Evolutionary conservation across 2,329 filamentous ascomycete species (phyloP).

Genomic region (Clarireedia paspali): DNA sequence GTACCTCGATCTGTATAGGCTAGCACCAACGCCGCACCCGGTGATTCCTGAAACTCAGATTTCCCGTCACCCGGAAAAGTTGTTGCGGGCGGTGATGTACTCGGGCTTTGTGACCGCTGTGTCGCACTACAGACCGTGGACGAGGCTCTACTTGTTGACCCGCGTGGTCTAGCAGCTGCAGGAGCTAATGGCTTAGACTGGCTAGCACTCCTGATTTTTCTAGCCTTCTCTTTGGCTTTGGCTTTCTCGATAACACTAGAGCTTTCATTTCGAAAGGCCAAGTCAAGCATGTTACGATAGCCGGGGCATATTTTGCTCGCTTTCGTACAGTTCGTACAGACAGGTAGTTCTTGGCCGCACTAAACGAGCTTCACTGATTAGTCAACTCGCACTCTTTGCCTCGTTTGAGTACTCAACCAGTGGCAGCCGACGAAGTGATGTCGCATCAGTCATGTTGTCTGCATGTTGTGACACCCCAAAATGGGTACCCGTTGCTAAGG

Average conservation of each 20-base stretch:
- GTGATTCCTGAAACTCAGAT: neutral
- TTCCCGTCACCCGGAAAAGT: neutral
- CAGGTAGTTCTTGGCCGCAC: slow-evolving; percentile 44
- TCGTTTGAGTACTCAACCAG: neutral
- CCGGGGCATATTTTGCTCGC: slow-evolving; percentile 43
- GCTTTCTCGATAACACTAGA: slow-evolving; percentile 46
- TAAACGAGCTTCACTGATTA: slow-evolving; percentile 19
- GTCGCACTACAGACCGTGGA: neutral
- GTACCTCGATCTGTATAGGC: slow-evolving; percentile 11
- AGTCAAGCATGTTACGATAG: slow-evolving; percentile 47
- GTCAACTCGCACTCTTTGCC: neutral
- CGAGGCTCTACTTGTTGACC: neutral
- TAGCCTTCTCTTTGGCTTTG: slow-evolving; percentile 18
- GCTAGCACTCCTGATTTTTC: slow-evolving; percentile 17
- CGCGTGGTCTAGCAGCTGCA: neutral
- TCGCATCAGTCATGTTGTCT: neutral
- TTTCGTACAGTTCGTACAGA: slow-evolving; percentile 46
- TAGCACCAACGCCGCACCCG: neutral
- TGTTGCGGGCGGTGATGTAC: neutral
- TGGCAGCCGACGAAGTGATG: too few relatives aligned
- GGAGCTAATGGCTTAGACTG: slow-evolving; percentile 10
- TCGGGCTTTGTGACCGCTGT: neutral
- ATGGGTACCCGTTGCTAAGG: neutral
- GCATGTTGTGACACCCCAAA: neutral
- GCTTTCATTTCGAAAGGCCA: slow-evolving; percentile 51